phyloP scores from a whole-genome alignment of 1,139 yeast species.

The Blastobotrys aristatus region DNA sequence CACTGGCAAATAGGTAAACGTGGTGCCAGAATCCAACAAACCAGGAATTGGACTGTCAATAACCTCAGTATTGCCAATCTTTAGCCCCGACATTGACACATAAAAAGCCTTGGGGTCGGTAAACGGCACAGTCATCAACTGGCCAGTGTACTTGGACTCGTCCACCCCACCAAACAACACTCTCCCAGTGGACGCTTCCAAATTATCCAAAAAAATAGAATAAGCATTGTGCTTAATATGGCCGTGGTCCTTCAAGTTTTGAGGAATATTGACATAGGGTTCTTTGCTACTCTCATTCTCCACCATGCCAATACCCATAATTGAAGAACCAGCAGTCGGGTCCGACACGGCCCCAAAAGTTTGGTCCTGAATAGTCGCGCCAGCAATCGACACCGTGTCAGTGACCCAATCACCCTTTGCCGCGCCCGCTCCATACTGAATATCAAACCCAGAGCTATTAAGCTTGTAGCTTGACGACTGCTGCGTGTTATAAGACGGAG shows the following conservation, averaged over 20 bases:
- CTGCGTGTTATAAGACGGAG: constrained; percentile 20
- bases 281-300: constrained; percentile 35
- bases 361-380: constrained; percentile 36
- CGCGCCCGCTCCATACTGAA: constrained; percentile 28
- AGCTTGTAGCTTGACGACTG: constrained; percentile 23
- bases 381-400: constrained; percentile 41
- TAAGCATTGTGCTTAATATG: constrained; percentile 44
- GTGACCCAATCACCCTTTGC: constrained; percentile 45
- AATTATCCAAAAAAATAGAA: constrained; percentile 48
- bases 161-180: constrained; percentile 60
- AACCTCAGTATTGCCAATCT: constrained; percentile 14
- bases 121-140: constrained; percentile 33
- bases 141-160: constrained; percentile 48
- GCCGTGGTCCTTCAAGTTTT: constrained; percentile 21
- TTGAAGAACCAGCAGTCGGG: constrained; percentile 43
- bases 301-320: constrained; percentile 50
- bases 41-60: constrained; percentile 21
- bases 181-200: constrained; percentile 41
- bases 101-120: constrained; percentile 18
- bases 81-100: constrained; percentile 17
- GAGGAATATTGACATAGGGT: constrained; percentile 24
- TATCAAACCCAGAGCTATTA: constrained; percentile 21
- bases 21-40: constrained; percentile 69
- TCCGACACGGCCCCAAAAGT: constrained; percentile 45
- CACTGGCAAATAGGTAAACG: constrained; percentile 51